These are phyloP conservation scores for Clausena lansium DNA, from an alignment of 345 rosid species.

Conservation along the genomic window DNA sequence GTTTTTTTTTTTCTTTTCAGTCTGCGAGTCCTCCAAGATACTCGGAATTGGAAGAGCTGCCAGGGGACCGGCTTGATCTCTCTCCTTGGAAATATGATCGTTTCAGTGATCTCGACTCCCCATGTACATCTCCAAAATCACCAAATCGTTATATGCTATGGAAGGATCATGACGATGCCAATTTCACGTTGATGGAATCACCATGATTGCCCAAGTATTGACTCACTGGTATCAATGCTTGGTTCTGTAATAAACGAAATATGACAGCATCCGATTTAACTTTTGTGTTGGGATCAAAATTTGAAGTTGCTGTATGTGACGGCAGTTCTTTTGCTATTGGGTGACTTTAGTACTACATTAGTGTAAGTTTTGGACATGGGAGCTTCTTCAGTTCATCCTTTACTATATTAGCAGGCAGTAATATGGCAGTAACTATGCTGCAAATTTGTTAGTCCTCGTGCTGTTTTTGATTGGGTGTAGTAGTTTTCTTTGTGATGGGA, in stretches of 20 bases:
- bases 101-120: constrained; percentile 17
- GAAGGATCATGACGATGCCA: constrained; percentile 26
- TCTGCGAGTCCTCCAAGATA: constrained; percentile 23
- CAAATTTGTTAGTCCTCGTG: not conserved
- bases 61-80: constrained; percentile 20
- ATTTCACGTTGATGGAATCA: constrained; percentile 34
- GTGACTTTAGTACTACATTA: not conserved
- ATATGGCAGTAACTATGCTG: not conserved
- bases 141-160: constrained; percentile 17
- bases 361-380: not conserved
- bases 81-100: constrained; percentile 17
- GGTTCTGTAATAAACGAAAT: not conserved
- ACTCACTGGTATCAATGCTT: not conserved
- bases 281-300: not conserved
- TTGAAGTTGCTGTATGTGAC: not conserved
- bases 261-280: not conserved
- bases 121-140: constrained; percentile 26
- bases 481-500: not conserved
- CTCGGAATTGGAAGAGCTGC: constrained; percentile 33
- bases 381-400: not conserved
- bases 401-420: not conserved
- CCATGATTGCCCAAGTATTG: constrained; percentile 30
- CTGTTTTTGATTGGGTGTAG: not conserved
- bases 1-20: constrained; percentile 10
- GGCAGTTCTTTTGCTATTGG: not conserved